Base-by-base conservation (phyloP, 352 stramenopile genomes). In the Paralagenidium karlingii region DNA sequence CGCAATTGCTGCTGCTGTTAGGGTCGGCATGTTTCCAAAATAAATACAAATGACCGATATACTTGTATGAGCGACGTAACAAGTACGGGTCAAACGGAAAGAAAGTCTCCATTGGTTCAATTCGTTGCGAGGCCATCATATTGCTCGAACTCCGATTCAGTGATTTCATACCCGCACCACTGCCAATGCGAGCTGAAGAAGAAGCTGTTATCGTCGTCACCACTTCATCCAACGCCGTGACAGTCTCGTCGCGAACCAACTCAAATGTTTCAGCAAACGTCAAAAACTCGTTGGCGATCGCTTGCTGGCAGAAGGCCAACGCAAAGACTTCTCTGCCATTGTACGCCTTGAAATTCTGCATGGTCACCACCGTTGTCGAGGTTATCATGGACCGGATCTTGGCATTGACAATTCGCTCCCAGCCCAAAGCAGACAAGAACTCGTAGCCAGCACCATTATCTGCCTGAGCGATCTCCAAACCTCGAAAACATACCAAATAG, bases 11-110 rank as follows among this genome's bases (percentile, higher is more conserved):
- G 40, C 60, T 71, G 15, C 66, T 81, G 3, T 63, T 84, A 30
- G 77, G 77, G 33, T 90, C 77, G 18, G 69, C 77, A 37, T 90
- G 74, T 53, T 94, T 88, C 94, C 94, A 98, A 58, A 96, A 94
- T 39, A 94, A 58, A 53, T 98, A 98, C 41, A 94, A 73, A 25
- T 81, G 78, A 4, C 91, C 82, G 36, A 99, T 88, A 51, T 84
- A 96, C 19, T 59, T 65, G 54, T 96, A 95, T 16, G 90, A 98
- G 24, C 78, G 74, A 15, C 90, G 69, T 21, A 99, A 55, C 26
- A 99, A 60, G 49, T 97, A 97, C 7, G 94, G 94, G 61, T 99
- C 94, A 47, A 98, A 99, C 19, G 94, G 94, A 45, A 99, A 99
- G 49, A 98, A 99, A 5, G 74, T 87, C 43, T 87, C 69, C 6